These are phyloP conservation scores for Penicillium nucicola DNA, from an alignment of 495 filamentous ascomycete species.

Conservation along the genomic window DNA sequence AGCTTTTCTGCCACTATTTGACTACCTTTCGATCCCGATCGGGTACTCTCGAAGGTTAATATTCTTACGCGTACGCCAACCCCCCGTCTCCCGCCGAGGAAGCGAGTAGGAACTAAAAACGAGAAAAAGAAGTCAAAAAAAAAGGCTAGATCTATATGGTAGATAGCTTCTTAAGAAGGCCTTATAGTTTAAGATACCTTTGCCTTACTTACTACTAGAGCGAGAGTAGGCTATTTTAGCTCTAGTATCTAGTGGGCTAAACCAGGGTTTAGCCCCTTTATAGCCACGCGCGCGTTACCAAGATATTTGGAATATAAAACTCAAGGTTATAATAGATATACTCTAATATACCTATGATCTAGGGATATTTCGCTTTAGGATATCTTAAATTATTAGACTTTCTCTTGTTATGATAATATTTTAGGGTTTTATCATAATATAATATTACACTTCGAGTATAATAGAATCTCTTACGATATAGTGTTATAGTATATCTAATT, in stretches of 20 bases:
- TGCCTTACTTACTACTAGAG: background rate
- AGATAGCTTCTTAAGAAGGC: background rate
- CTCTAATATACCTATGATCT: background rate
- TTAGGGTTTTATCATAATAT: too few species aligned
- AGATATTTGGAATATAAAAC: background rate
- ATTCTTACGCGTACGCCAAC: constrained; percentile 2
- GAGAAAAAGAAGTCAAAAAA: too few species aligned
- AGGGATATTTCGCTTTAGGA: too few species aligned
- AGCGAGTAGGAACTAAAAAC: background rate
- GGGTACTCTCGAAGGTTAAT: constrained; percentile 12
- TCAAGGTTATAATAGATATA: background rate
- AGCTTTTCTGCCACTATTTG: constrained; percentile 1
- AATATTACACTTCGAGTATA: too few species aligned
- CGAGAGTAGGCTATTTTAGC: background rate
- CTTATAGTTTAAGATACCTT: background rate
- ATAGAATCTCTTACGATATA: too few species aligned
- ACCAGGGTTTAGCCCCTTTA: background rate
- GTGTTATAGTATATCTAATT: too few species aligned
- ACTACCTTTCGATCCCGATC: constrained; percentile 3
- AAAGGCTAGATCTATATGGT: too few species aligned
- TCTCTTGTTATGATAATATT: too few species aligned
- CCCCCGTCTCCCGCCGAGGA: background rate
- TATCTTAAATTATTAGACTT: too few species aligned
- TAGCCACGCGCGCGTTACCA: background rate
- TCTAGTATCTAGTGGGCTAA: too few species aligned